Percentiles rank a stretch among this genome's conserved stretches.
Evolutionary conservation across 2,329 filamentous ascomycete species (phyloP).

Genomic region (Aureobasidium sp.): DNA sequence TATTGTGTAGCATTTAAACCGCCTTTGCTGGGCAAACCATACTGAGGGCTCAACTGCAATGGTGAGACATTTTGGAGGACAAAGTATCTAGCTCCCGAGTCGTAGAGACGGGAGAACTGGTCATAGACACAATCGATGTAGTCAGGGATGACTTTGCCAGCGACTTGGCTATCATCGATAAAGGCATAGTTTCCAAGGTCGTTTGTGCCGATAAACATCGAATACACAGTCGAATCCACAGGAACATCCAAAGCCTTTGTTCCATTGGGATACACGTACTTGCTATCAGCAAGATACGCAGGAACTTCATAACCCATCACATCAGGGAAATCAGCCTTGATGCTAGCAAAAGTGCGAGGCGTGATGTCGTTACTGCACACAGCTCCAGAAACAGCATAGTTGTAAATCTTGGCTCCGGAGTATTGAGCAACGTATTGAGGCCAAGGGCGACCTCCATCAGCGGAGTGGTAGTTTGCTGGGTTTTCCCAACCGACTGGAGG

Average conservation of each 20-base stretch:
- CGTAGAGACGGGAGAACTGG: constrained; percentile 69
- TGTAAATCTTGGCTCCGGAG: constrained; percentile 62
- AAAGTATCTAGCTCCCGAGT: constrained; percentile 73
- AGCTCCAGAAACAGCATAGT: constrained; percentile 79
- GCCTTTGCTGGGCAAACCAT: constrained; percentile 57
- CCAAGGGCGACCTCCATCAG: constrained; percentile 75
- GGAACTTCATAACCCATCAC: constrained; percentile 52
- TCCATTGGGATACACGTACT: constrained; percentile 38
- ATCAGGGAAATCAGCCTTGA: constrained; percentile 66
- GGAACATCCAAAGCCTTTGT: constrained; percentile 49
- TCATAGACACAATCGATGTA: constrained; percentile 75
- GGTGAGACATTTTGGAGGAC: constrained; percentile 77
- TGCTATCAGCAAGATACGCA: constrained; percentile 50
- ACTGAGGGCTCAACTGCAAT: constrained; percentile 73
- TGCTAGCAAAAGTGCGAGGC: constrained; percentile 56
- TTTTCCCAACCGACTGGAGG: constrained; percentile 69
- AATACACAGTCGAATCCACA: constrained; percentile 72
- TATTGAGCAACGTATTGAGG: constrained; percentile 70
- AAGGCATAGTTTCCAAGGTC: constrained; percentile 75
- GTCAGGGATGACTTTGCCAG: constrained; percentile 66
- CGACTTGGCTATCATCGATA: constrained; percentile 68
- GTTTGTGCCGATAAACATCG: constrained; percentile 86
- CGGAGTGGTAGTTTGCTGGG: constrained; percentile 53
- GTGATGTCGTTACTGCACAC: constrained; percentile 77
- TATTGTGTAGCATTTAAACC: constrained; percentile 50